Conservation (phyloP, 192 early-diverging fungal genomes). For the Backusella westeae region DNA sequence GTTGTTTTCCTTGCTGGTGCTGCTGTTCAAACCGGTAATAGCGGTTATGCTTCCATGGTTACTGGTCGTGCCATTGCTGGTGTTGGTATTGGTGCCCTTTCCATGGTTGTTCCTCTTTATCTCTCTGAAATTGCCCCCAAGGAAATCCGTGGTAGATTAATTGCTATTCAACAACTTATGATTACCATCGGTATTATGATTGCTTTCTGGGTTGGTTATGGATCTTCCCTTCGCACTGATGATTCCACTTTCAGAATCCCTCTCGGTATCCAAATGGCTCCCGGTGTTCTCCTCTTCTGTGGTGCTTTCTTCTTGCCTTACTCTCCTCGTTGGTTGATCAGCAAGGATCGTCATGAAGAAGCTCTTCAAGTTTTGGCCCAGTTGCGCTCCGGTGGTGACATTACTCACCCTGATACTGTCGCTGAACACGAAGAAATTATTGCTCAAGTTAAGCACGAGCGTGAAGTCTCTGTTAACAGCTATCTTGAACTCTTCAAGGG, state of each 20-base stretch:
- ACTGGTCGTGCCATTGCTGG: slow-evolving; percentile 79
- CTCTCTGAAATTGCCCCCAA: slow-evolving; percentile 75
- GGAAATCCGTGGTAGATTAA: slow-evolving; percentile 80
- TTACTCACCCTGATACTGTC: slow-evolving; percentile 47
- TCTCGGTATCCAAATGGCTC: slow-evolving; percentile 77
- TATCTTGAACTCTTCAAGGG: slow-evolving; percentile 56
- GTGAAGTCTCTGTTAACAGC: slow-evolving; percentile 55
- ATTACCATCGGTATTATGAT: slow-evolving; percentile 84
- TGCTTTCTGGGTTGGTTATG: slow-evolving; percentile 46
- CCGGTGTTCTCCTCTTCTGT: slow-evolving; percentile 67
- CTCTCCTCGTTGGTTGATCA: slow-evolving; percentile 85
- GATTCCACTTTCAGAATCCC: slow-evolving; percentile 74
- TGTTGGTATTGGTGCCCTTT: slow-evolving; percentile 33
- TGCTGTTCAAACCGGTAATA: slow-evolving; percentile 64
- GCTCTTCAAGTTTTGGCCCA: slow-evolving; percentile 64
- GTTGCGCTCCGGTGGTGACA: slow-evolving; percentile 64
- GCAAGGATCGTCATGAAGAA: slow-evolving; percentile 63
- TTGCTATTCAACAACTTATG: slow-evolving; percentile 85
- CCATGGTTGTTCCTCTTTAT: slow-evolving; percentile 17
- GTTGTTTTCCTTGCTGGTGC: slow-evolving; percentile 72
- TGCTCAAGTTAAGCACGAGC: slow-evolving; percentile 60
- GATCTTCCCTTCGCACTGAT: slow-evolving; percentile 27
- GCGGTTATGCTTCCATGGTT: slow-evolving; percentile 57
- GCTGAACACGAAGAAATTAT: slow-evolving; percentile 72
- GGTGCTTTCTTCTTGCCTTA: slow-evolving; percentile 76